Percentiles rank a stretch among this genome's conserved stretches.
Evolutionary conservation across 257 asterid genomes (phyloP).

Genomic region (Anisodus tanguticus): DNA sequence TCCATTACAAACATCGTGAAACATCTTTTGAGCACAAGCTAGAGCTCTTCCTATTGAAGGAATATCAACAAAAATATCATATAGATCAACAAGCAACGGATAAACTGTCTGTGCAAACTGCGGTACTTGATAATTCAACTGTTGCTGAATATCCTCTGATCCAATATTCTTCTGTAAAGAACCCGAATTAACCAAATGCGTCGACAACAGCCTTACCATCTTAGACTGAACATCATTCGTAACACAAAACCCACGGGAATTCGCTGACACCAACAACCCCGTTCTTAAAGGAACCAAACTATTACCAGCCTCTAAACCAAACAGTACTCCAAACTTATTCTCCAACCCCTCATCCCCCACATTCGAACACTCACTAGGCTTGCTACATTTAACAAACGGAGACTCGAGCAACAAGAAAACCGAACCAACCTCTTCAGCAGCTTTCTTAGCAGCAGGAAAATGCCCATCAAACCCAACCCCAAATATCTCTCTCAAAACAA

Average conservation of each 20-base stretch:
- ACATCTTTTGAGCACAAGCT: slow-evolving; percentile 83
- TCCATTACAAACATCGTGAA: slow-evolving; percentile 70
- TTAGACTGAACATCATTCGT: slow-evolving; percentile 57
- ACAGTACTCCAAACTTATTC: slow-evolving; percentile 38
- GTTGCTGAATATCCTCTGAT: slow-evolving; percentile 45
- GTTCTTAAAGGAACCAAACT: slow-evolving; percentile 23
- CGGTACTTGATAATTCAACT: slow-evolving; percentile 66
- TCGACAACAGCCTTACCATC: slow-evolving; percentile 61
- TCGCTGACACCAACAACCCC: slow-evolving; percentile 39
- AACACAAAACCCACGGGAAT: slow-evolving; percentile 42
- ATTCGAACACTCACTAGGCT: slow-evolving; percentile 32
- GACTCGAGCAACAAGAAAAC: slow-evolving; percentile 78
- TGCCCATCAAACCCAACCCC: slow-evolving; percentile 83
- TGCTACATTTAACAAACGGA: slow-evolving; percentile 57
- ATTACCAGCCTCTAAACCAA: slow-evolving; percentile 31
- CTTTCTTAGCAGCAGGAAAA: slow-evolving; percentile 69
- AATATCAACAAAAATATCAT: slow-evolving; percentile 59
- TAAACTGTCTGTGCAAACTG: slow-evolving; percentile 75
- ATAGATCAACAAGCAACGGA: slow-evolving; percentile 80
- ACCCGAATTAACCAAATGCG: slow-evolving; percentile 45
- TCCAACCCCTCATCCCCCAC: slow-evolving; percentile 39
- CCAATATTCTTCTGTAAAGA: slow-evolving; percentile 34
- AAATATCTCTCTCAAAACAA: slow-evolving; percentile 81
- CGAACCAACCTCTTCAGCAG: slow-evolving; percentile 86
- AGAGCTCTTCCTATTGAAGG: slow-evolving; percentile 74